Percentiles rank a stretch among this genome's conserved stretches.
phyloP scores from a whole-genome alignment of 352 stramenopile species.

The Plasmopara halstedii region DNA sequence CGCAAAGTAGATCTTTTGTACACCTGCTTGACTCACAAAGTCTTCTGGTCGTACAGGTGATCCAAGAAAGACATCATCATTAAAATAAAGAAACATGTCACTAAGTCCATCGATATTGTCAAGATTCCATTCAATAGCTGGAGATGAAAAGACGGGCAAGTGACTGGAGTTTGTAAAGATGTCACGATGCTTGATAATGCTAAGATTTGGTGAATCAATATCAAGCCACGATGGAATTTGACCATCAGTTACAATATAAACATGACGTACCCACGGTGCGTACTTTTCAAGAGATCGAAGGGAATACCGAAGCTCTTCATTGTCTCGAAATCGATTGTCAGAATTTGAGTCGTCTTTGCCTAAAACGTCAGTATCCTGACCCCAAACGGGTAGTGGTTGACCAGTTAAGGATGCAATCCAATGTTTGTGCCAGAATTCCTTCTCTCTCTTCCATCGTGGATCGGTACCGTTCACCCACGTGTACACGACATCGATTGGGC shows the following conservation, averaged over 20 bases:
- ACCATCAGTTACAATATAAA: constrained; percentile 93
- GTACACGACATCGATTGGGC: constrained; percentile 93
- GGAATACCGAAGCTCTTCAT: constrained; percentile 91
- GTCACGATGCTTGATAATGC: constrained; percentile 83
- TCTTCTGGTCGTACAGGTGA: constrained; percentile 83
- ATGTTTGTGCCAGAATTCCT: constrained; percentile 85
- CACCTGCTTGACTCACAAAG: constrained; percentile 81
- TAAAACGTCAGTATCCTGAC: constrained; percentile 36
- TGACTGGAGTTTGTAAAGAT: constrained; percentile 89
- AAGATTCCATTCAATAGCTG: constrained; percentile 91
- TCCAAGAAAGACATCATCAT: constrained; percentile 94
- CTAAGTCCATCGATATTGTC: constrained; percentile 90
- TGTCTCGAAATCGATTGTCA: constrained; percentile 92
- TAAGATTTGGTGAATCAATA: constrained; percentile 66
- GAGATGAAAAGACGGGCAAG: constrained; percentile 91
- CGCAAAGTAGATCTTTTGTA: constrained; percentile 89
- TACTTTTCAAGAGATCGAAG: constrained; percentile 92
- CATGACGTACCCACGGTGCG: constrained; percentile 90
- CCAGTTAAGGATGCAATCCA: constrained; percentile 82
- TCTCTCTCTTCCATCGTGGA: constrained; percentile 85
- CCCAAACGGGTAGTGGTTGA: constrained; percentile 55
- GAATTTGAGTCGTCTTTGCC: constrained; percentile 67
- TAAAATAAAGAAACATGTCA: constrained; percentile 94
- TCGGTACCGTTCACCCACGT: constrained; percentile 96
- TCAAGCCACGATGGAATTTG: constrained; percentile 93